A percentile compares a stretch with the other conserved stretches of the same genome.
These are phyloP conservation scores for Kuraishia borneana DNA, from an alignment of 805 yeast genomes.

Conservation along the genomic window DNA sequence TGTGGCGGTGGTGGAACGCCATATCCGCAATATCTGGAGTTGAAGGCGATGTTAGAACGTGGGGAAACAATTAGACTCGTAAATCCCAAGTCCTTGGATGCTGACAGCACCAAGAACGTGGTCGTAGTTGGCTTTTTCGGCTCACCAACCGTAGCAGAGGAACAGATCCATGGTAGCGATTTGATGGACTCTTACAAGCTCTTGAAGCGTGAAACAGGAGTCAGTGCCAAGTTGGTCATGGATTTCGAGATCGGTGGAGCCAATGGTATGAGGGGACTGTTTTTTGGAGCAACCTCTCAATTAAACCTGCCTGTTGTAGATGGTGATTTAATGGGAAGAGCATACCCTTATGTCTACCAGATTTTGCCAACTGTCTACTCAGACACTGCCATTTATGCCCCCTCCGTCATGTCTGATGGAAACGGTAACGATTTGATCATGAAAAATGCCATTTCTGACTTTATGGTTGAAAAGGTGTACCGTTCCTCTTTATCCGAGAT, in stretches of 20 bases:
- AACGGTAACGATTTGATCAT: constrained; percentile 22
- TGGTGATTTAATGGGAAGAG: constrained; percentile 37
- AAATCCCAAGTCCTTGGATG: constrained; percentile 18
- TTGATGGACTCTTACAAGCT: constrained; percentile 18
- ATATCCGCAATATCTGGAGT: constrained; percentile 24
- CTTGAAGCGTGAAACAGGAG: constrained; percentile 15
- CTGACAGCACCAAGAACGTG: constrained; percentile 17
- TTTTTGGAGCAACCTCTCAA: constrained; percentile 12
- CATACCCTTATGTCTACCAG: constrained; percentile 34
- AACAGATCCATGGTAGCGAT: constrained; percentile 30
- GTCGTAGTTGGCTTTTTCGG: constrained; percentile 22
- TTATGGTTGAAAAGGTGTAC: constrained; percentile 23
- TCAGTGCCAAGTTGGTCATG: constrained; percentile 22
- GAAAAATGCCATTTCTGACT: constrained; percentile 16
- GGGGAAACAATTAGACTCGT: constrained; percentile 25
- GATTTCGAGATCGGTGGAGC: constrained; percentile 34
- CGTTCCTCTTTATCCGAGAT: constrained; percentile 30
- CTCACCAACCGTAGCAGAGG: constrained; percentile 35
- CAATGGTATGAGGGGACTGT: constrained; percentile 24
- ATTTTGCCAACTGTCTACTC: constrained; percentile 19
- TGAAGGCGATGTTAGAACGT: constrained; percentile 19
- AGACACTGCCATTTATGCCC: constrained; percentile 11
- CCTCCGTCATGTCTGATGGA: constrained; percentile 21
- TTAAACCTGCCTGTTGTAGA: constrained; percentile 23
- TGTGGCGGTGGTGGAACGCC: constrained; percentile 45